Evolutionary conservation across 2,329 filamentous ascomycete genomes (phyloP), one percentile per base, ranked within the genome.

Genomic region (Emmonsia crescens): DNA sequence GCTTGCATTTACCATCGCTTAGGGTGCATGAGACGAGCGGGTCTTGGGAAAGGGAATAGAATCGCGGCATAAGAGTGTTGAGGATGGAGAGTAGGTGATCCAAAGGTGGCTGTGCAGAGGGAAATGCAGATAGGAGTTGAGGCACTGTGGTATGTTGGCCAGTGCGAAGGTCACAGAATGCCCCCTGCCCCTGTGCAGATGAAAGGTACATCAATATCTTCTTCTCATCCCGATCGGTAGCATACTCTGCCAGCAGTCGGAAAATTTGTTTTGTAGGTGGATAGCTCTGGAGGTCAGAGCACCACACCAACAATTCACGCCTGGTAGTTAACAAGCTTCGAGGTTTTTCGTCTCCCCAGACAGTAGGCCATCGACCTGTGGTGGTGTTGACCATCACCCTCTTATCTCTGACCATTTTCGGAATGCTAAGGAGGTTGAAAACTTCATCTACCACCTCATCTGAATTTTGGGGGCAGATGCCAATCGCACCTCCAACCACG

Each of bases 21-120:
- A 86, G 82, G 64, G 83, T 83, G 64, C 83, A 89, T 2, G 85
- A 88, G 67, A 95, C 85, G 66, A 94, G 89, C 0, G 94, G 94
- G 70, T 99, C 94, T 73, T 96, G 96, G 60, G 92, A 96, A 16
- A 99, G 85, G 3, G 93, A 97, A 79, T 99, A 99, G 80, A 99
- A 99, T 63, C 94, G 89, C 2, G 94, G 94, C 93, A 97, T 97
- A 59, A 97, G 82, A 57, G 90, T 89, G 69, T 89, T 89, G 60
- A 96, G 83, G 51, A 88, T 83, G 2, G 89, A 89, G 42, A 96
- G 82, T 12, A 99, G 80, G 63, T 86, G 80, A 60, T 94, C 89
- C 68, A 99, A 80, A 3, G 93, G 91, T 60, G 94, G 94, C 72
- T 91, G 89, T 6, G 90, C 85, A 48, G 91, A 96, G 2, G 94